Percentiles rank a stretch among this genome's conserved stretches.
Conservation (phyloP, 805 yeast genomes). For the Ogataea degrootiae region DNA sequence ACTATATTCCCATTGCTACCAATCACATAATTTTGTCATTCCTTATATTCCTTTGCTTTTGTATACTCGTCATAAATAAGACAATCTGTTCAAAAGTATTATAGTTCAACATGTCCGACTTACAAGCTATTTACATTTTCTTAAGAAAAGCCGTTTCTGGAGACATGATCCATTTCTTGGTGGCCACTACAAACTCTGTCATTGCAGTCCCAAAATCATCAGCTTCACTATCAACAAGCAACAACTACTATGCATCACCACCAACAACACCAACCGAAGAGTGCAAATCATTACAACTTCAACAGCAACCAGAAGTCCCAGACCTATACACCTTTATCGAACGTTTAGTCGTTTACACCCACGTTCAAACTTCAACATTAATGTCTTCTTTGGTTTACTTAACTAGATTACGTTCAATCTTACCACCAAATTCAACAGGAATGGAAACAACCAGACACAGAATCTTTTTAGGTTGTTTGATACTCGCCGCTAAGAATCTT, state of each 20-base stretch:
- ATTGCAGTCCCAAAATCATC: conserved; percentile 38
- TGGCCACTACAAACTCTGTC: conserved; percentile 52
- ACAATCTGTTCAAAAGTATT: too few relatives aligned
- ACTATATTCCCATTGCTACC: too few relatives aligned
- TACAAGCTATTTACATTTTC: conserved; percentile 48
- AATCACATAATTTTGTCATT: too few relatives aligned
- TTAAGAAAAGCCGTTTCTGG: conserved; percentile 50
- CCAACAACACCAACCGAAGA: conserved; percentile 33
- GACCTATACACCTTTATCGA: conserved; percentile 63
- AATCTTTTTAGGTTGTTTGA: conserved; percentile 82
- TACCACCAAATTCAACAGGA: conserved; percentile 87
- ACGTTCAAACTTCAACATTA: conserved; percentile 91
- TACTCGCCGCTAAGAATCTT: conserved; percentile 85
- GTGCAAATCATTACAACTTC: conserved; percentile 8
- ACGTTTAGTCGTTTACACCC: conserved; percentile 69
- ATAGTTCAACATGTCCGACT: conserved; percentile 32
- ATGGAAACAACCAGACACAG: conserved; percentile 92
- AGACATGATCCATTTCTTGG: conserved; percentile 56
- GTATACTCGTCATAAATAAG: not conserved
- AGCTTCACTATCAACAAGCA: too few relatives aligned
- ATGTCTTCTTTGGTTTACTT: conserved; percentile 89
- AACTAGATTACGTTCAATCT: conserved; percentile 64
- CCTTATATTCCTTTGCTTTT: not conserved
- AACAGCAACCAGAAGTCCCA: conserved; percentile 39
- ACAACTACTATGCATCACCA: conserved; percentile 31